Evolutionary conservation across 768 basidiomycete genomes (phyloP), one percentile per base, ranked within the genome.

Genomic region (Mycena metata): DNA sequence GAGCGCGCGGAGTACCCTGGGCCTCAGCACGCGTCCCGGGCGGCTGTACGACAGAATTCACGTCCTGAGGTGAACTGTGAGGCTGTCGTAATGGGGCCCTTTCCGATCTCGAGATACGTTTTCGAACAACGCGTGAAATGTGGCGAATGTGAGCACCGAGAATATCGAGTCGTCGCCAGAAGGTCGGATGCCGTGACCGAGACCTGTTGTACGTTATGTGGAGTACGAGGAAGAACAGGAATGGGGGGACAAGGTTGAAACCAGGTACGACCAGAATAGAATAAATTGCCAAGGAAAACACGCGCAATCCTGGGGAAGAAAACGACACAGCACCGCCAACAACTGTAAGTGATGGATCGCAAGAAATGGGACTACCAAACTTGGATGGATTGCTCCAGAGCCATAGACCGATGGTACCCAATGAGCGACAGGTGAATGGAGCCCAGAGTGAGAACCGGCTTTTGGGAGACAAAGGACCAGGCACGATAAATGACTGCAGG

Each of bases 321-420:
- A 45, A 45, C 43, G 8, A 19, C 43, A 45, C 43, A 17, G 43
- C 17, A 45, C 43, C 43, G n/a, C 43, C 43, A 17, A 45, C 7
- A 45, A 45, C 16, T 5, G 16, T 11, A 76, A 45, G 43, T 17
- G 43, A 45, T 19, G 43, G 43, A 45, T 45, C 10, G n/a, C 43
- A 45, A 19, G 7, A 19, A 45, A 45, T 11, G 43, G 43, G 43
- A 19, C 6, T 17, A 45, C 43, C 43, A 45, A 45, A 45, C n/a
- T 45, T 41, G 39, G 39, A 41, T 41, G 39, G 39, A 41, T n/a
- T n/a, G n/a, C n/a, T n/a, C n/a, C n/a, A n/a, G n/a, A n/a, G n/a
- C n/a, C n/a, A n/a, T n/a, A n/a, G n/a, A n/a, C n/a, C n/a, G n/a
- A n/a, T n/a, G n/a, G n/a, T n/a, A n/a, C n/a, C n/a, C n/a, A n/a